Base-by-base conservation (phyloP, 208 protist species). In the Novymonas esmeraldas region DNA sequence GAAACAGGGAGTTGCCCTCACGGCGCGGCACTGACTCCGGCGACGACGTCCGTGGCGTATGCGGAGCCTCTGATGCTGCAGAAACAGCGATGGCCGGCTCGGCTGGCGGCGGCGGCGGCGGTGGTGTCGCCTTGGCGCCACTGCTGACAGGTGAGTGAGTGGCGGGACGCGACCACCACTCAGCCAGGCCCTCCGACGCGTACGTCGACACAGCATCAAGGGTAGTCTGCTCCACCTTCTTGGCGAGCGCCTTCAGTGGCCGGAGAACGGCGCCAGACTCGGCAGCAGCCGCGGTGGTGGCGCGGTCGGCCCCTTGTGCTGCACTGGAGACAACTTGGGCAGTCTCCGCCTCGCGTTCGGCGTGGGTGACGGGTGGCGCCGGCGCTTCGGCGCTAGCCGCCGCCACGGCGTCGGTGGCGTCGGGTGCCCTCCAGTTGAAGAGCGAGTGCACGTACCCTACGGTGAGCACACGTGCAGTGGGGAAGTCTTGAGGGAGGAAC, bases 401-500 rank as follows among this genome's bases (percentile, higher is more conserved):
- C 55, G 16, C 50, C 18, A 44, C 64, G 36, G 64, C 36, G 26
- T 58, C 54, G n/a, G 14, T 20, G 20, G 20, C 34, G 5, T 79
- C 71, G 14, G 50, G 48, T 10, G 44, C 38, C 41, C 51, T 76
- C 79, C 79, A 86, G 57, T 76, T 81, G 76, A 83, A 90, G 6
- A 90, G 59, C 14, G 85, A 74, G 57, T 90, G 85, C 7, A 76
- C 70, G 61, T 90, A 90, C 2, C 85, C 85, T 2, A 82, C 81
- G 1, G 78, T 83, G 13, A 90, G 36, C 29, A 87, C 72, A 33
- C 85, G 67, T 7, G 75, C 80, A 2, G 61, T 73, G n/a, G 82
- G 85, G 52, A 89, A 92, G 45, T 92, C 85, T 38, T 92, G 85
- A 10, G 85, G 82, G 31, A 92, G 36, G 59, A 86, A 92, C 0